A percentile compares a stretch with the other conserved stretches of the same genome.
Conservation (phyloP, 1,139 yeast species). For the Oligophagozyma castellii region DNA sequence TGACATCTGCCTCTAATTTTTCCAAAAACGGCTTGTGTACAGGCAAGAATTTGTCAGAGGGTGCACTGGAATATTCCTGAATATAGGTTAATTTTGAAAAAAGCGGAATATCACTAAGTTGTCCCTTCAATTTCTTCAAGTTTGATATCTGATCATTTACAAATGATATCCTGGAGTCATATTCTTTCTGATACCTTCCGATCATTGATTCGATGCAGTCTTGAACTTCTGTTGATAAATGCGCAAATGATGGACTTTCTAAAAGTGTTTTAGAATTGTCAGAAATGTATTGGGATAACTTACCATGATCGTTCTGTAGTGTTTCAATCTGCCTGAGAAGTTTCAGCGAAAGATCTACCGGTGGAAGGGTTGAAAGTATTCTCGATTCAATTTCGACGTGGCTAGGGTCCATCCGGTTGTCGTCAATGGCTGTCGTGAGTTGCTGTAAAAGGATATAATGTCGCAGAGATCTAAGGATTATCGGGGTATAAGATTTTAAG, state of each 20-base stretch:
- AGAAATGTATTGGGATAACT: slow-evolving; percentile 1
- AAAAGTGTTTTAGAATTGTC: slow-evolving; percentile 1
- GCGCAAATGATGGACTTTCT: background rate
- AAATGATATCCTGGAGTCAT: slow-evolving; percentile 1
- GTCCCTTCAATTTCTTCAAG: background rate
- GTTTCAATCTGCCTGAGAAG: background rate
- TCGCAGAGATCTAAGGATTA: slow-evolving; percentile 15
- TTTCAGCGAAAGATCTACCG: slow-evolving; percentile 1
- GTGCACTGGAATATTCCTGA: background rate
- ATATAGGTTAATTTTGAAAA: background rate
- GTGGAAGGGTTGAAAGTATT: slow-evolving; percentile 1
- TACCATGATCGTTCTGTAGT: slow-evolving; percentile 5
- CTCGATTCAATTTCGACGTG: slow-evolving; percentile 1
- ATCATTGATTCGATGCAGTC: background rate
- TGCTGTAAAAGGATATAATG: slow-evolving; percentile 12
- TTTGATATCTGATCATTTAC: background rate
- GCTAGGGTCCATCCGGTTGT: too few species aligned
- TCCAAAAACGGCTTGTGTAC: slow-evolving; percentile 6
- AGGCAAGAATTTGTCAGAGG: slow-evolving; percentile 2
- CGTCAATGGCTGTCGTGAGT: slow-evolving; percentile 4
- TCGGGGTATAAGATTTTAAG: slow-evolving; percentile 21
- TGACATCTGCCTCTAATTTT: slow-evolving; percentile 6
- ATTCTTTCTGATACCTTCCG: background rate
- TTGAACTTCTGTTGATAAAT: background rate
- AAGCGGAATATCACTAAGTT: background rate